A percentile compares a stretch with the other conserved stretches of the same genome.
These are phyloP conservation scores for Prinsepia uniflora DNA, from an alignment of 306 rosid genomes.

Conservation along the genomic window DNA sequence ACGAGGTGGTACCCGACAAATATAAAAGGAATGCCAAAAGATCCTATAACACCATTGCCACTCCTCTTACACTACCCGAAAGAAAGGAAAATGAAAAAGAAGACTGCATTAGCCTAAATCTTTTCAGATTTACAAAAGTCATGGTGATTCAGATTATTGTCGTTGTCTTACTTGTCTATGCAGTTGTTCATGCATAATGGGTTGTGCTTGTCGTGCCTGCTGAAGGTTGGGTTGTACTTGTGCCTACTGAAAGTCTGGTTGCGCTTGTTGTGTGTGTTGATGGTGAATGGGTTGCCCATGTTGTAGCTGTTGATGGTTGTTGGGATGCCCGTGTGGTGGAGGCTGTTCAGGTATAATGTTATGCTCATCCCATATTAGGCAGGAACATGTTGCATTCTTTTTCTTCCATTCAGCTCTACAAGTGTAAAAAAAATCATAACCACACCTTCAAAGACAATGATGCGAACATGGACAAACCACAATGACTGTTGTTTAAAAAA, in stretches of 20 bases:
- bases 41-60: background rate
- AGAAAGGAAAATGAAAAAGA: background rate
- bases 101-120: background rate
- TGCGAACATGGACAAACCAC: background rate
- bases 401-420: constrained; percentile 82
- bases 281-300: background rate
- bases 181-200: background rate
- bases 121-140: background rate
- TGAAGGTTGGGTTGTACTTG: background rate
- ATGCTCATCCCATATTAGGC: constrained; percentile 70
- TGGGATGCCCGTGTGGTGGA: background rate
- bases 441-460: constrained; percentile 54
- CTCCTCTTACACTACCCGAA: background rate
- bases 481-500: background rate
- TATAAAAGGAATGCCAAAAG: background rate
- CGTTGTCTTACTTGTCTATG: background rate
- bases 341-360: constrained; percentile 37
- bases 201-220: background rate
- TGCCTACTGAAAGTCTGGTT: background rate
- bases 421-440: constrained; percentile 66
- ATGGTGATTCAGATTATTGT: background rate
- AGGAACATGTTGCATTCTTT: constrained; percentile 61
- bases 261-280: background rate
- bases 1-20: background rate
- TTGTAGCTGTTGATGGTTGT: background rate